Evolutionary conservation across 192 early-diverging fungal species (phyloP).

Genomic region (Entrophospora sp.): DNA sequence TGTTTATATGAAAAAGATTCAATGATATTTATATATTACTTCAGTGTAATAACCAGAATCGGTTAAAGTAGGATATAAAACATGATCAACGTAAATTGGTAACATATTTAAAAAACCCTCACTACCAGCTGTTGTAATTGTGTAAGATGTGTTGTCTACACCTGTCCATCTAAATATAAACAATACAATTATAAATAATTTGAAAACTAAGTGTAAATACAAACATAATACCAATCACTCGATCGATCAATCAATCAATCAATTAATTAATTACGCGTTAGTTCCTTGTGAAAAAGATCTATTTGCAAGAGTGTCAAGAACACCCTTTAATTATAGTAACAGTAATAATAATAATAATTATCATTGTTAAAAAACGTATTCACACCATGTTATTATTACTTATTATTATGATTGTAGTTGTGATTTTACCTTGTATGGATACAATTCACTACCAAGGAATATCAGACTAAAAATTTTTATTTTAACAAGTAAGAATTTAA

Average conservation of each 20-base stretch:
- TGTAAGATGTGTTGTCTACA: constrained; percentile 50
- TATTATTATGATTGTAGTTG: background rate
- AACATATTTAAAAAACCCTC: constrained; percentile 49
- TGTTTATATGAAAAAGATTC: background rate
- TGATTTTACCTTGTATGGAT: constrained; percentile 42
- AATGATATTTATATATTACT: constrained; percentile 1
- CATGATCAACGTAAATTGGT: constrained; percentile 56
- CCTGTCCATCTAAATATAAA: no score
- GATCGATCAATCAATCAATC: no score
- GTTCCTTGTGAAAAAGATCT: constrained; percentile 51
- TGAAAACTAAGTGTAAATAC: no score
- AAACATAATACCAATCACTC: no score
- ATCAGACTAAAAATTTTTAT: constrained; percentile 33
- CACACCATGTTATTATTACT: no score
- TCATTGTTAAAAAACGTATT: no score
- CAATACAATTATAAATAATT: no score
- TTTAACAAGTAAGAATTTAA: background rate
- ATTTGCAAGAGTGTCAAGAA: constrained; percentile 55
- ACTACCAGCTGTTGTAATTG: constrained; percentile 48
- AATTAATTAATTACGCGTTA: no score
- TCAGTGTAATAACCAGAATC: constrained; percentile 51
- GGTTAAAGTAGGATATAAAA: constrained; percentile 53
- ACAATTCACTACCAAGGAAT: constrained; percentile 52
- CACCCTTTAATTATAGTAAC: constrained; percentile 31
- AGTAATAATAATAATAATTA: background rate